These are phyloP conservation scores for Yamadazyma sp. DNA, from an alignment of 1,139 yeast species.

Conservation along the genomic window DNA sequence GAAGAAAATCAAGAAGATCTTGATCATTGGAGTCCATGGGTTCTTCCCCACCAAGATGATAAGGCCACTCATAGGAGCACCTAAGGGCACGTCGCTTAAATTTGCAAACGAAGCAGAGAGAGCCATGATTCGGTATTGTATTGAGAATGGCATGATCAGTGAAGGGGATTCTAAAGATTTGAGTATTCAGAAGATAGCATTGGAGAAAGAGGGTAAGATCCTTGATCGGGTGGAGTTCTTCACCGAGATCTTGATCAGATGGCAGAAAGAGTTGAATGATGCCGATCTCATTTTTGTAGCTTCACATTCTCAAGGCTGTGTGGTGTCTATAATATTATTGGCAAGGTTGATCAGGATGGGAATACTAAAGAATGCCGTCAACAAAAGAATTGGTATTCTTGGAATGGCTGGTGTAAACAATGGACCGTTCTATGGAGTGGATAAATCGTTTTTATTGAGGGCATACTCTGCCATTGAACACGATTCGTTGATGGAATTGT, in stretches of 20 bases:
- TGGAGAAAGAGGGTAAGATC: conserved; percentile 91
- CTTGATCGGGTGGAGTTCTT: conserved; percentile 82
- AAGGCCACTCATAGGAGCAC: conserved; percentile 60
- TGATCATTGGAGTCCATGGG: conserved; percentile 74
- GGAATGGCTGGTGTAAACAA: conserved; percentile 96
- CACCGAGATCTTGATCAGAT: conserved; percentile 66
- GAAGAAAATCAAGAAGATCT: conserved; percentile 48
- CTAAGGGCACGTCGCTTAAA: conserved; percentile 36
- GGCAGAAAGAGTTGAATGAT: conserved; percentile 65
- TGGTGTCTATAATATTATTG: conserved; percentile 78
- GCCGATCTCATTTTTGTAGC: conserved; percentile 90
- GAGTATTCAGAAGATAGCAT: conserved; percentile 82
- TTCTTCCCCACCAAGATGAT: conserved; percentile 64
- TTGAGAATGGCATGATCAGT: conserved; percentile 47
- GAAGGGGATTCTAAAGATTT: conserved; percentile 43
- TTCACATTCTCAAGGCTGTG: conserved; percentile 94
- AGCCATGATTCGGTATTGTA: conserved; percentile 72
- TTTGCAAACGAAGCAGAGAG: conserved; percentile 76
- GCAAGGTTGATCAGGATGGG: conserved; percentile 74
- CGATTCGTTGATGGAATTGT: conserved; percentile 79
- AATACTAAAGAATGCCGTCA: conserved; percentile 48
- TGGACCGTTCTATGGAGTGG: conserved; percentile 91
- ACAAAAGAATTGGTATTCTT: conserved; percentile 65
- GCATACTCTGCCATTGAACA: conserved; percentile 91
- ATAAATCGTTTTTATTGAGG: conserved; percentile 76